Evolutionary conservation across 441 rosid genomes (phyloP).

Genomic region (Syzygium syzygioides): DNA sequence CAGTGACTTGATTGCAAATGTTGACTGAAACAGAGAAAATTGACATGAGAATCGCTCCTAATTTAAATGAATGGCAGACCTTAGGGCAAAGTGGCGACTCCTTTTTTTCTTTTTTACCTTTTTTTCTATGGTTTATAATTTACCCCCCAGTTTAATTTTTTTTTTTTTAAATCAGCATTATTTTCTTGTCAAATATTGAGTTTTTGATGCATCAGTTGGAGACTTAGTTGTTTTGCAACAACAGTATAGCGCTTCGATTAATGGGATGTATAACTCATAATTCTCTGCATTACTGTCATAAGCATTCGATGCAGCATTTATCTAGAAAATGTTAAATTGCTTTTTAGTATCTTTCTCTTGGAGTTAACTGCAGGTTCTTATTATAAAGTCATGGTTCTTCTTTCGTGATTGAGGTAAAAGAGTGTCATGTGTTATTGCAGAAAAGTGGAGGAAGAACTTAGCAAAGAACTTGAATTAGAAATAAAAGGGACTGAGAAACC

Average conservation of each 20-base stretch:
- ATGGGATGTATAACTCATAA: not conserved
- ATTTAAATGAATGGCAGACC: not conserved
- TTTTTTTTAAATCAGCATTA: not conserved
- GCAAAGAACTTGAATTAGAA: constrained; percentile 85
- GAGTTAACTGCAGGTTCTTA: not conserved
- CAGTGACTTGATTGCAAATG: not conserved
- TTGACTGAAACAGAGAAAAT: not conserved
- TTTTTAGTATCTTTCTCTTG: not conserved
- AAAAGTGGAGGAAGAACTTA: constrained; percentile 79
- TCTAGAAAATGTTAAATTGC: not conserved
- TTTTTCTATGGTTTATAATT: not conserved
- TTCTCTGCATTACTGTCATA: not conserved
- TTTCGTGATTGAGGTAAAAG: not conserved
- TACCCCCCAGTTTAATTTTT: not conserved
- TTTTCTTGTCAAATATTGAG: not conserved
- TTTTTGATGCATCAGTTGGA: not conserved
- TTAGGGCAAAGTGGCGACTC: not conserved
- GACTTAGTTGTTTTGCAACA: not conserved
- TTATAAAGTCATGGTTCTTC: not conserved
- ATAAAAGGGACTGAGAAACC: constrained; percentile 91
- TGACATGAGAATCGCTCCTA: not conserved
- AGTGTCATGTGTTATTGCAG: constrained; percentile 23
- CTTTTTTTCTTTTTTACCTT: not conserved
- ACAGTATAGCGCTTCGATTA: not conserved
- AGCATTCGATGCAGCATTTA: not conserved